Percentiles rank a stretch among this genome's conserved stretches.
Evolutionary conservation across 2,329 filamentous ascomycete species (phyloP).

Genomic region (Daldinia sp.): DNA sequence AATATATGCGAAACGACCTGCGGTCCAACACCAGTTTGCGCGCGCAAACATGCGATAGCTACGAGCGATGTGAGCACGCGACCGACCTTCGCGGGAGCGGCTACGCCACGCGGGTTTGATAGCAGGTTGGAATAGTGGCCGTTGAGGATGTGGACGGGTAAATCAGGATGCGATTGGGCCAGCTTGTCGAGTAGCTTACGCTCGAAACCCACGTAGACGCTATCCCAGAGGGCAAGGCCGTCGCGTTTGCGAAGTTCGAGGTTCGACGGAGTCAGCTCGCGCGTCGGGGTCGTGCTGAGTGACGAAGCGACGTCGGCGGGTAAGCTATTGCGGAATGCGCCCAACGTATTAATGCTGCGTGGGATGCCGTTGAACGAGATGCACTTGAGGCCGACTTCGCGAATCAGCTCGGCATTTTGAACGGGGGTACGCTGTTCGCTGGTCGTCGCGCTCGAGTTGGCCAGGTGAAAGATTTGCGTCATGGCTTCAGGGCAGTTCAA

Average conservation of each 20-base stretch:
- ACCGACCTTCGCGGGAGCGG: conserved; percentile 62
- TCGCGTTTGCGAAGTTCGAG: conserved; percentile 63
- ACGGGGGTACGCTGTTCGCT: conserved; percentile 46
- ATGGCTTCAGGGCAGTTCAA: conserved; percentile 85
- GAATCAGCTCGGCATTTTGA: conserved; percentile 73
- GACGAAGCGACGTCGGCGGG: conserved; percentile 61
- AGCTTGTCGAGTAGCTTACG: conserved; percentile 75
- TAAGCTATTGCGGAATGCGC: conserved; percentile 71
- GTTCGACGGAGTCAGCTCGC: conserved; percentile 60
- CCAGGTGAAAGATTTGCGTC: conserved; percentile 65
- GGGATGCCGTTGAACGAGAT: conserved; percentile 85
- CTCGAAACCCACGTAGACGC: conserved; percentile 79
- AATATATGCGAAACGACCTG: conserved; percentile 85
- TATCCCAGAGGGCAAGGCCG: conserved; percentile 75
- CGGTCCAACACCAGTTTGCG: conserved; percentile 83
- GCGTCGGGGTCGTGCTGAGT: conserved; percentile 66
- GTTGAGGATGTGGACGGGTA: conserved; percentile 81
- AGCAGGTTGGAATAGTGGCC: conserved; percentile 78
- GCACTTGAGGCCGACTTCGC: conserved; percentile 78
- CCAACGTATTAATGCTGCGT: conserved; percentile 82
- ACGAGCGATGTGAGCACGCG: conserved; percentile 76
- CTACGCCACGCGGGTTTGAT: conserved; percentile 66
- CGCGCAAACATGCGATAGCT: conserved; percentile 76
- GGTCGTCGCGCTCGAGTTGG: conserved; percentile 44
- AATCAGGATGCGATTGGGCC: conserved; percentile 78